Percentiles rank a stretch among this genome's conserved stretches.
Evolutionary conservation across 2,329 filamentous ascomycete species (phyloP).

Genomic region (Claviceps sorghi): DNA sequence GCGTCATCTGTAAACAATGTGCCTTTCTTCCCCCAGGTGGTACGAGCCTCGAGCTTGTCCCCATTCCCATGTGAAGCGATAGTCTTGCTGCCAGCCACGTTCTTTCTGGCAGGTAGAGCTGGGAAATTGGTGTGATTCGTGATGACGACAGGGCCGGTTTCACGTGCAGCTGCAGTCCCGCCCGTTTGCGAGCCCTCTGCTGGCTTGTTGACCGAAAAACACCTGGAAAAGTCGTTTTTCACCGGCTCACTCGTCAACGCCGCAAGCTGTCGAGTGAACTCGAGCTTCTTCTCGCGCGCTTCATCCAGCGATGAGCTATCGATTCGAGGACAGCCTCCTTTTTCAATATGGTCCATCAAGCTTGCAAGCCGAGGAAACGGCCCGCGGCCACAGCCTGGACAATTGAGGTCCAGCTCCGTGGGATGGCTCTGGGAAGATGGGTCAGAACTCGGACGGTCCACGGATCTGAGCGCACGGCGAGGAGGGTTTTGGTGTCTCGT

Average conservation of each 20-base stretch:
- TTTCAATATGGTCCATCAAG: constrained; percentile 33
- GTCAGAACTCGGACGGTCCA: background rate
- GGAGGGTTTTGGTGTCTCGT: constrained; percentile 8
- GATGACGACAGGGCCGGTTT: background rate
- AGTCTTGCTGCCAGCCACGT: background rate
- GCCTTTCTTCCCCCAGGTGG: background rate
- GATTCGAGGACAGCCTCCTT: constrained; percentile 23
- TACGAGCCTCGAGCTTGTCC: background rate
- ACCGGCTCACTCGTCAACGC: constrained; percentile 13
- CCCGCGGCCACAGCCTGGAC: constrained; percentile 29
- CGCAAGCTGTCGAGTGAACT: constrained; percentile 19
- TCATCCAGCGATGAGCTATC: constrained; percentile 17
- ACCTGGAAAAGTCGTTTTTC: constrained; percentile 15
- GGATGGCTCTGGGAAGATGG: constrained; percentile 7
- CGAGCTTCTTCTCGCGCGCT: constrained; percentile 22
- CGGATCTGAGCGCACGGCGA: background rate
- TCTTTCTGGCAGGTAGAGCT: background rate
- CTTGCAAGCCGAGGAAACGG: constrained; percentile 22
- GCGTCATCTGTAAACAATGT: constrained; percentile 5
- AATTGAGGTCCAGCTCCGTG: constrained; percentile 25
- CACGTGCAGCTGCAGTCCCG: background rate
- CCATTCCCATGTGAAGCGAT: background rate
- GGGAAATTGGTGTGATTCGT: background rate
- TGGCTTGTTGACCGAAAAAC: constrained; percentile 8
- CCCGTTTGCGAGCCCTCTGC: background rate